A percentile compares a stretch with the other conserved stretches of the same genome.
Conservation (phyloP, 148 eudicot genomes). For the Silene latifolia region DNA sequence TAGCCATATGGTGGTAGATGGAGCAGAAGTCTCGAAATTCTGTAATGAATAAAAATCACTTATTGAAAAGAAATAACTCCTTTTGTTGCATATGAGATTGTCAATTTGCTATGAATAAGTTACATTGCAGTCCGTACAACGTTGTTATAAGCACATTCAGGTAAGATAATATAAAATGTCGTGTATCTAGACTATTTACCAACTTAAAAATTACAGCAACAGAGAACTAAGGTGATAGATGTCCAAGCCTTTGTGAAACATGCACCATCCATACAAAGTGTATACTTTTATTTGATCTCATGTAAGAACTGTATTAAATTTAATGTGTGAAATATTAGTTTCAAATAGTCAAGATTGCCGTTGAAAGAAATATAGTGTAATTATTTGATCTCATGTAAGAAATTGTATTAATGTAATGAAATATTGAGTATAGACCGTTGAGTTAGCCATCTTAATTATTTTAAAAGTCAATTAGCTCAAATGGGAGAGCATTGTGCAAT, state of each 20-base stretch:
- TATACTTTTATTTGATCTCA: no score
- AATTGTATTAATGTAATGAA: no score
- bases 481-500: no score
- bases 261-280: background rate
- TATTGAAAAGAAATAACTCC: constrained; percentile 74
- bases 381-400: no score
- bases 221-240: background rate
- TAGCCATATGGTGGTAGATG: constrained; percentile 89
- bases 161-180: background rate
- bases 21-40: constrained; percentile 84
- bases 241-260: background rate
- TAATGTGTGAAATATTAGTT: background rate
- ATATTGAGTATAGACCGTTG: no score
- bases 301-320: background rate
- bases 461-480: no score
- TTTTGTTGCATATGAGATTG: constrained; percentile 74
- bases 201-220: background rate
- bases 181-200: background rate
- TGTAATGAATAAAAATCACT: constrained; percentile 87
- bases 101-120: background rate
- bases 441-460: no score
- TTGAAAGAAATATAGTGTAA: background rate
- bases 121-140: constrained; percentile 3
- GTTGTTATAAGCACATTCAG: background rate
- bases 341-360: background rate